Percentiles rank a stretch among this genome's conserved stretches.
Conservation (phyloP, 2,329 filamentous ascomycete genomes). For the Passalora sequoiae region DNA sequence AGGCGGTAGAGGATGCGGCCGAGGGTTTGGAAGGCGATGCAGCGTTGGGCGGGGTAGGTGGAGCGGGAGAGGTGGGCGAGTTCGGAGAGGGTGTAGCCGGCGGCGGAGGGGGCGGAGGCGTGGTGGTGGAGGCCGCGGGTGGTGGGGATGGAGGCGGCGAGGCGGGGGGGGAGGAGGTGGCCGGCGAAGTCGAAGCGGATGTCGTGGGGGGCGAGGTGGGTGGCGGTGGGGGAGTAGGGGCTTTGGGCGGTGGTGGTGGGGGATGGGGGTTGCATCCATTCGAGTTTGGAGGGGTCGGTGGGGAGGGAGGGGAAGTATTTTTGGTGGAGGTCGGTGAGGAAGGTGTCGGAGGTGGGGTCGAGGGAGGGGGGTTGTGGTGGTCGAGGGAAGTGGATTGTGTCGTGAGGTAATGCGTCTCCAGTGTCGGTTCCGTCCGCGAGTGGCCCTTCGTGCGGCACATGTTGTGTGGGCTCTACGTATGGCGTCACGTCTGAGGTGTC, state of each 20-base stretch:
- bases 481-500: constrained; percentile 3
- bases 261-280: constrained; percentile 71
- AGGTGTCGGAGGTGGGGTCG: constrained; percentile 75
- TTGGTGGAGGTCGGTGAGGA: constrained; percentile 75
- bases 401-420: constrained; percentile 14
- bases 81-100: constrained; percentile 88
- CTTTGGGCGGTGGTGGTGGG: constrained; percentile 51
- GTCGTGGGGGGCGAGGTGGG: constrained; percentile 65
- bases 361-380: constrained; percentile 60
- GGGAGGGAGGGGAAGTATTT: constrained; percentile 92
- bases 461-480: constrained; percentile 5
- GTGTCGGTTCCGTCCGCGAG: constrained; percentile 5
- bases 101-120: constrained; percentile 83
- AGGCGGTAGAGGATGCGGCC: constrained; percentile 80
- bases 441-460: background rate
- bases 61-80: constrained; percentile 75
- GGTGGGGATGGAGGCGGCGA: constrained; percentile 67
- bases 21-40: constrained; percentile 85
- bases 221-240: constrained; percentile 74
- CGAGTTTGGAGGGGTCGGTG: constrained; percentile 75
- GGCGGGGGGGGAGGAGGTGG: constrained; percentile 68
- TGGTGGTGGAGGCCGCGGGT: constrained; percentile 87
- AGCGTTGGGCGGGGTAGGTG: constrained; percentile 77
- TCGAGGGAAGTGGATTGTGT: constrained; percentile 56
- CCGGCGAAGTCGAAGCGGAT: constrained; percentile 88